Percentiles rank a stretch among this genome's conserved stretches.
These are phyloP conservation scores for Filobasidium floriforme DNA, from an alignment of 768 basidiomycete species.

Conservation along the genomic window DNA sequence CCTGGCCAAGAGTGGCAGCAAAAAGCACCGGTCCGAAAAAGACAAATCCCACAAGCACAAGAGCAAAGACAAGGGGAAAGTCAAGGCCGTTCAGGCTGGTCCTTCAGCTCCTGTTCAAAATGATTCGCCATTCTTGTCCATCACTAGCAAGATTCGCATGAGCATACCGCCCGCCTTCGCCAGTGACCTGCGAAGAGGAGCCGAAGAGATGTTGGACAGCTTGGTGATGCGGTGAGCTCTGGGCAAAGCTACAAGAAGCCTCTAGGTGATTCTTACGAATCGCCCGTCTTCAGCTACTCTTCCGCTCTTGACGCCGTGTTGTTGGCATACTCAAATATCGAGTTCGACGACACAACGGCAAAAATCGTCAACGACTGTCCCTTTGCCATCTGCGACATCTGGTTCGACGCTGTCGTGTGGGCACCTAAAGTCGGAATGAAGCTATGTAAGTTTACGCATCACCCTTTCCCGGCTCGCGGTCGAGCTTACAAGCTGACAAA, in stretches of 20 bases:
- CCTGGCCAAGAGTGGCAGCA: background rate
- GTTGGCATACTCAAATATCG: conserved; percentile 71
- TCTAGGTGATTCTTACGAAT: conserved; percentile 3
- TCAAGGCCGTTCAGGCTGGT: background rate
- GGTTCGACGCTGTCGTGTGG: conserved; percentile 82
- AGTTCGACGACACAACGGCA: conserved; percentile 59
- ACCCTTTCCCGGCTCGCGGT: conserved; percentile 4
- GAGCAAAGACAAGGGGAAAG: conserved; percentile 8
- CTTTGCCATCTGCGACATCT: conserved; percentile 64
- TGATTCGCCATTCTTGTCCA: conserved; percentile 54
- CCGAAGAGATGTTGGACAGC: conserved; percentile 81
- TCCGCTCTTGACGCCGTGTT: conserved; percentile 80
- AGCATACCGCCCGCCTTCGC: conserved; percentile 78
- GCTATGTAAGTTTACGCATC: conserved; percentile 54
- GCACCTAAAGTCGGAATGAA: conserved; percentile 73
- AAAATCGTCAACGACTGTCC: conserved; percentile 74
- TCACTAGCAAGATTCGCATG: conserved; percentile 50
- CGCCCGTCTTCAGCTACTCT: conserved; percentile 59
- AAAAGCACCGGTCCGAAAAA: conserved; percentile 5
- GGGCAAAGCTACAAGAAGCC: background rate
- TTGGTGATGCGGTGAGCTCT: conserved; percentile 81
- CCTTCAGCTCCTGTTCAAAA: background rate
- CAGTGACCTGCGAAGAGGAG: conserved; percentile 62
- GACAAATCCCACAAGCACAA: conserved; percentile 9
- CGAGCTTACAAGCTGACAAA: conserved; percentile 9